Evolutionary conservation across 2,329 filamentous ascomycete species (phyloP).

Genomic region (Triangularia setosa): DNA sequence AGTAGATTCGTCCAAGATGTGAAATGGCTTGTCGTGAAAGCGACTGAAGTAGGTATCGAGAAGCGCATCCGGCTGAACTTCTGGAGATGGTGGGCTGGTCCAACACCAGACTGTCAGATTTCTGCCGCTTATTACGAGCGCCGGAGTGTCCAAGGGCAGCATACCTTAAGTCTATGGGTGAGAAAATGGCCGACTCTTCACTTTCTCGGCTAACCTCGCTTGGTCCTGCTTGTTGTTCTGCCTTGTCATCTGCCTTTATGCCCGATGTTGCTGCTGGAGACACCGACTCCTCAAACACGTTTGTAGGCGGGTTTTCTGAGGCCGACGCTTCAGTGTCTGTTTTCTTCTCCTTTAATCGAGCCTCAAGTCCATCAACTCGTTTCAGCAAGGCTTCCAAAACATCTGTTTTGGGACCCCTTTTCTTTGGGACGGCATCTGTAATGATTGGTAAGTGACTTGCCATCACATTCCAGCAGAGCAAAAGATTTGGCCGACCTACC

Average conservation of each 20-base stretch:
- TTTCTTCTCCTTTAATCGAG: conserved; percentile 68
- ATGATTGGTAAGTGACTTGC: neutral
- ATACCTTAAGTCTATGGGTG: conserved; percentile 39
- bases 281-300: conserved; percentile 19
- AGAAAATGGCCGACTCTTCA: conserved; percentile 40
- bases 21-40: conserved; percentile 77
- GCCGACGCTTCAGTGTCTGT: conserved; percentile 30
- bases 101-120: neutral
- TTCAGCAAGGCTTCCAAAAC: conserved; percentile 81
- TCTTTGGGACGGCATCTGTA: conserved; percentile 81
- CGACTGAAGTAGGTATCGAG: conserved; percentile 76
- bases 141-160: conserved; percentile 9
- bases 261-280: conserved; percentile 18
- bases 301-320: conserved; percentile 28
- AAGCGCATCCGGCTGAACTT: conserved; percentile 56
- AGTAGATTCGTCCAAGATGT: conserved; percentile 73
- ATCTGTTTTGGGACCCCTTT: conserved; percentile 85
- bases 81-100: conserved; percentile 43
- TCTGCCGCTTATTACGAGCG: neutral
- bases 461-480: neutral
- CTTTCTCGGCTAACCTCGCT: conserved; percentile 33
- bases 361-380: conserved; percentile 79
- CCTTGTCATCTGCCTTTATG: conserved; percentile 32
- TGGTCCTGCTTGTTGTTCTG: conserved; percentile 40
- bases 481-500: conserved; percentile 49